Conservation (phyloP, 1,284 basidiomycete genomes). For the Leccinum subrobustum region DNA sequence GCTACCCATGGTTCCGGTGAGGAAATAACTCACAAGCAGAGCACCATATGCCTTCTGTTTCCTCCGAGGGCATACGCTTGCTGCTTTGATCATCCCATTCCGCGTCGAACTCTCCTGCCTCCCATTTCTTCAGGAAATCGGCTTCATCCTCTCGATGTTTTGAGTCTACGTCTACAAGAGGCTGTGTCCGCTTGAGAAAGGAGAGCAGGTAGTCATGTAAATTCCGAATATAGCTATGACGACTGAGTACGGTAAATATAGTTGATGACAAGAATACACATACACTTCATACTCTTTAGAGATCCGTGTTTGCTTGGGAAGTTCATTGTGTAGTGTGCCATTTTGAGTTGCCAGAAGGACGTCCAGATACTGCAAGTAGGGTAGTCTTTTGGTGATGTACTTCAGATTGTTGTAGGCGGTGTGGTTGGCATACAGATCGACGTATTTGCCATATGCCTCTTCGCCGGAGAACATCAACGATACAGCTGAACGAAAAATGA, state of each 20-base stretch:
- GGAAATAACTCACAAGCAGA: conserved; percentile 73
- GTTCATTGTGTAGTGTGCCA: conserved; percentile 63
- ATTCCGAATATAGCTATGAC: conserved; percentile 72
- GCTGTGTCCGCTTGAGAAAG: conserved; percentile 86
- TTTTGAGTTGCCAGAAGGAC: conserved; percentile 63
- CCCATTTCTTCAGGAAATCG: conserved; percentile 84
- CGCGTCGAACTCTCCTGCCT: conserved; percentile 62
- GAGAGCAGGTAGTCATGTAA: conserved; percentile 85
- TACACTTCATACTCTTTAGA: conserved; percentile 80
- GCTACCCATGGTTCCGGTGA: conserved; percentile 6
- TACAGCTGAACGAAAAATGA: conserved; percentile 5
- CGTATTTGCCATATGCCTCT: conserved; percentile 91
- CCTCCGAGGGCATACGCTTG: conserved; percentile 41
- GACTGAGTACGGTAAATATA: conserved; percentile 12
- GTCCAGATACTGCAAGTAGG: conserved; percentile 92
- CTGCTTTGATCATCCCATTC: conserved; percentile 70
- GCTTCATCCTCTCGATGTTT: conserved; percentile 63
- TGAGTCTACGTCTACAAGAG: conserved; percentile 78
- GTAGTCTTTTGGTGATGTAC: conserved; percentile 73
- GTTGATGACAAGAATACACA: conserved; percentile 31
- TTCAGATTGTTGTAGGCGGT: conserved; percentile 90
- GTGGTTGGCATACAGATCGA: conserved; percentile 91
- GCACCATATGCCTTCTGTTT: conserved; percentile 85
- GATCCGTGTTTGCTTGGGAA: conserved; percentile 70
- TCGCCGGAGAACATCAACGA: conserved; percentile 41